Evolutionary conservation across 371 early-diverging fungal species (phyloP).

Genomic region (Apophysomyces ossiformis): DNA sequence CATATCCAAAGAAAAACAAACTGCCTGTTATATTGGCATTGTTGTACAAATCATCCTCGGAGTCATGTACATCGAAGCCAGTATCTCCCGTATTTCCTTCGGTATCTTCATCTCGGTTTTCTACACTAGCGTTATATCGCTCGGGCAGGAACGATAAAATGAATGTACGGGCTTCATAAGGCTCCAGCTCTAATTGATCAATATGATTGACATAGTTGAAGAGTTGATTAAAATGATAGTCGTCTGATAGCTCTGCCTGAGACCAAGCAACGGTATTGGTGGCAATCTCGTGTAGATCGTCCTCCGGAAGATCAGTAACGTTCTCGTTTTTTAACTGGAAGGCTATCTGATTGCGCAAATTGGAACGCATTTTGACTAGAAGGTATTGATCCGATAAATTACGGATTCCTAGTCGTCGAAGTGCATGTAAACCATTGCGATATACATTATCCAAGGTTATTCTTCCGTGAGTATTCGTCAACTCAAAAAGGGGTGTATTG

Average conservation of each 20-base stretch:
- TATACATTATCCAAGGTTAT: constrained; percentile 77
- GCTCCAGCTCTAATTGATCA: constrained; percentile 71
- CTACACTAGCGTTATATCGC: constrained; percentile 16
- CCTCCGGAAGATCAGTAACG: constrained; percentile 38
- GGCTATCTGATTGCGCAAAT: constrained; percentile 80
- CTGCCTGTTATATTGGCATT: constrained; percentile 83
- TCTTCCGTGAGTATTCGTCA: constrained; percentile 58
- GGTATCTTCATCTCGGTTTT: constrained; percentile 19
- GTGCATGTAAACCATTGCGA: constrained; percentile 82
- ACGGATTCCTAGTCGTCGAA: constrained; percentile 74
- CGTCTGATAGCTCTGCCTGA: constrained; percentile 37
- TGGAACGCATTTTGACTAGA: constrained; percentile 79
- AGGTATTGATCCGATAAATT: constrained; percentile 67
- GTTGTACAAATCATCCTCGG: constrained; percentile 58
- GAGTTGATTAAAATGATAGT: constrained; percentile 83
- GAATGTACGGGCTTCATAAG: constrained; percentile 64
- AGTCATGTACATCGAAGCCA: constrained; percentile 15
- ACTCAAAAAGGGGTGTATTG: constrained; percentile 55
- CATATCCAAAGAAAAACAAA: constrained; percentile 84
- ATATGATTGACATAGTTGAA: constrained; percentile 90
- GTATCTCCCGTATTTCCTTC: constrained; percentile 13
- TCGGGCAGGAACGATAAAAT: constrained; percentile 82
- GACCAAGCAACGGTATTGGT: constrained; percentile 71
- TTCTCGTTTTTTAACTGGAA: constrained; percentile 92
- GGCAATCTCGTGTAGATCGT: constrained; percentile 31